These are phyloP conservation scores for Cylindrotheca fusiformis DNA, from an alignment of 108 stramenopile species.

Conservation along the genomic window DNA sequence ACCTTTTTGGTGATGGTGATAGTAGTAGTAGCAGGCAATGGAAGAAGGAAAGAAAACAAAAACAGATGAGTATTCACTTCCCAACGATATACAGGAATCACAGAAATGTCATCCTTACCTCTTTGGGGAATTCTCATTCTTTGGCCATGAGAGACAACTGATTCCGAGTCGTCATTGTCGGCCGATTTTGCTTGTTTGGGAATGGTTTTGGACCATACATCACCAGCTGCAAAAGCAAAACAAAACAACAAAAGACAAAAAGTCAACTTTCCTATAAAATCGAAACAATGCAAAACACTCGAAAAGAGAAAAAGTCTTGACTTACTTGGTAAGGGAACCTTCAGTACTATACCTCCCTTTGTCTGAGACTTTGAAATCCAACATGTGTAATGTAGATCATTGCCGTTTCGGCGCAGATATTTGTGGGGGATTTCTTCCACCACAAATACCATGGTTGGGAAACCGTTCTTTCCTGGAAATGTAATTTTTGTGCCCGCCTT, in stretches of 20 bases:
- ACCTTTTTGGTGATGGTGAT: slow-evolving; percentile 60
- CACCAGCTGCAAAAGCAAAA: slow-evolving; percentile 34
- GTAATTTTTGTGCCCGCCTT: slow-evolving; percentile 76
- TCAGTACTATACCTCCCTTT: slow-evolving; percentile 36
- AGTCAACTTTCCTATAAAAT: too few species aligned
- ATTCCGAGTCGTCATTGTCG: neutral
- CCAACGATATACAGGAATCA: too few species aligned
- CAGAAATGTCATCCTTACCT: too few species aligned
- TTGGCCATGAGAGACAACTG: slow-evolving; percentile 36
- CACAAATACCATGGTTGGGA: slow-evolving; percentile 69
- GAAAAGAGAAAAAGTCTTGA: neutral
- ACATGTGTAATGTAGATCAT: slow-evolving; percentile 50
- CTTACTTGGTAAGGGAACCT: slow-evolving; percentile 48
- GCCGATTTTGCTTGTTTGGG: neutral
- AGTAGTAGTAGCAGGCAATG: too few species aligned
- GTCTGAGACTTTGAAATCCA: slow-evolving; percentile 44
- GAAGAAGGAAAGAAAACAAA: too few species aligned
- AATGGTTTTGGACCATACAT: slow-evolving; percentile 29
- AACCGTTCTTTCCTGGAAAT: slow-evolving; percentile 32
- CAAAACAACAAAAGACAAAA: too few species aligned
- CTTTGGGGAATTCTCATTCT: slow-evolving; percentile 46
- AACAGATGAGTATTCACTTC: too few species aligned
- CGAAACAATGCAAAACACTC: too few species aligned
- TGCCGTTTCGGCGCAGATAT: slow-evolving; percentile 44
- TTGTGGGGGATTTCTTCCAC: slow-evolving; percentile 65